These are phyloP conservation scores for Schoenoplectus triqueter DNA, from an alignment of 202 grass and related monocot genomes.

Conservation along the genomic window DNA sequence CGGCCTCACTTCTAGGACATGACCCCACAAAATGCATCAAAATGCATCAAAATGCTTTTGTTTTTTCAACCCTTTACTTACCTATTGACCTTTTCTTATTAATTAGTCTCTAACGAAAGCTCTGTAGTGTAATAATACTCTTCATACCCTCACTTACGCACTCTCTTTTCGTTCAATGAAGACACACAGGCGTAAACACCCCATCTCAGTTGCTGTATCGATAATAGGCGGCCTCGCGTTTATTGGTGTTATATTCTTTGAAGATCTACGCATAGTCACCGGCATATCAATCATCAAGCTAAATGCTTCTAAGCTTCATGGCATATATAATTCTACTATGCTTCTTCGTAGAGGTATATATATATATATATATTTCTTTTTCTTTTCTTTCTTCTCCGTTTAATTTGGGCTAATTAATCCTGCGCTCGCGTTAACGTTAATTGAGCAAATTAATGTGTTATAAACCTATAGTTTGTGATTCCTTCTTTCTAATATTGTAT, in stretches of 20 bases:
- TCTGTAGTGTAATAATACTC: not conserved
- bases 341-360: conserved; percentile 27
- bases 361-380: not conserved
- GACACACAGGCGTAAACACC: conserved; percentile 46
- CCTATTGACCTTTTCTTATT: conserved; percentile 20
- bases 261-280: conserved; percentile 66
- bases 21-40: conserved; percentile 36
- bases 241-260: conserved; percentile 64
- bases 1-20: conserved; percentile 22
- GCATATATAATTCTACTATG: conserved; percentile 38
- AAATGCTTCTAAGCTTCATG: conserved; percentile 43
- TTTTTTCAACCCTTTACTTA: not conserved
- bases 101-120: conserved; percentile 33
- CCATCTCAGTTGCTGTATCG: conserved; percentile 56
- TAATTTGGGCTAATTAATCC: not conserved
- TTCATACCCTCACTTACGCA: conserved; percentile 17
- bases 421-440: not conserved
- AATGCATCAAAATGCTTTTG: conserved; percentile 15
- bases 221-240: conserved; percentile 65
- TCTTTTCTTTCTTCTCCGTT: too few species aligned
- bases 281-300: conserved; percentile 49
- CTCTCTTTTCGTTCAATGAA: conserved; percentile 43
- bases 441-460: not conserved
- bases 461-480: not conserved
- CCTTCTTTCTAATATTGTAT: not conserved